Evolutionary conservation across 495 filamentous ascomycete species (phyloP), one percentile per base, ranked within the genome.

Genomic region (Penicillium subrubescens): DNA sequence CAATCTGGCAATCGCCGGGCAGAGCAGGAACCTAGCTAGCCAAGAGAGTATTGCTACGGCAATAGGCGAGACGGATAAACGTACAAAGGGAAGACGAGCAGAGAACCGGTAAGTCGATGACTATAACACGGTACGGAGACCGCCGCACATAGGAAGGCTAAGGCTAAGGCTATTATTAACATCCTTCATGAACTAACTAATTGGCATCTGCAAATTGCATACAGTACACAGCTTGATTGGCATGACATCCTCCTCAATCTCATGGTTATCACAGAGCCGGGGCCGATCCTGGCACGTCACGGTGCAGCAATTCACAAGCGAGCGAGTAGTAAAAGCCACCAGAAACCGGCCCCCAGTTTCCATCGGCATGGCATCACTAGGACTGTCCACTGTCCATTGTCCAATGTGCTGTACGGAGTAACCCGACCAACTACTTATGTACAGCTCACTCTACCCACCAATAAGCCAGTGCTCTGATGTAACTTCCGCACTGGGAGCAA

Each of bases 401-500:
- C 25, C 25, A 27, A 27, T 27, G 15, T 3, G 17, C 37, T 17
- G 35, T 37, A 41, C 31, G 37, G 37, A 41, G 37, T 11, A 41
- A 41, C 37, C 37, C 37, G 37, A 41, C 12, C 2, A 37, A 1
- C 35, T 14, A 27, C 25, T n/a, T n/a, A n/a, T n/a, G n/a, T n/a
- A n/a, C n/a, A n/a, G n/a, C n/a, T n/a, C n/a, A 33, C 0, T 33
- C 35, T 11, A 37, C 35, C 10, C 10, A 14, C 35, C 14, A 14
- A 11, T 12, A 37, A 37, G 8, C 37, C 37, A 41, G 37, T 41
- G 2, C 37, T 5, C 52, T 46, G 58, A 69, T 66, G 67, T 69
- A 69, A 69, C 67, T 69, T 63, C 60, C 67, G 63, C 60, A 63
- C 25, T 52, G 58, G 51, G 58, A 63, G 57, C 17, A 6, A 44